Evolutionary conservation across 495 filamentous ascomycete genomes (phyloP), one percentile per base, ranked within the genome.

Genomic region (Parmelia sp.): DNA sequence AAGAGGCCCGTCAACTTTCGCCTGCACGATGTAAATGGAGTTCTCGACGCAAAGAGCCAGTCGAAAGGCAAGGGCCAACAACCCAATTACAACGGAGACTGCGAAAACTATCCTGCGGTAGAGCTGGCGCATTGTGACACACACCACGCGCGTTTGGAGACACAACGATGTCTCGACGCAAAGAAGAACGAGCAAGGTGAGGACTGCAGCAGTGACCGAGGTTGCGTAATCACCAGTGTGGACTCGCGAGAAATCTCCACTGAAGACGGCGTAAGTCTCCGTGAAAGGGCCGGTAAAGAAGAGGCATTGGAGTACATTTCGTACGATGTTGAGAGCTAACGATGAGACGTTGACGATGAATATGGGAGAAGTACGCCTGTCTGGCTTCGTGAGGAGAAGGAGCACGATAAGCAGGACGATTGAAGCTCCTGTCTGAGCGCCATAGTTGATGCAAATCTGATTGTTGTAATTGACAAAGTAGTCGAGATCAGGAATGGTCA

Each of bases 351-450:
- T 91, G 69, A 90, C 74, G 67, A 83, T 69, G 74, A 88, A 91
- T 25, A 91, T 76, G 0, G 74, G 67, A 0, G 83, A 86, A 47
- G 69, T 66, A 25, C 86, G 84, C 72, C 89, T 90, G 59, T 86
- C 81, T 19, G 74, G 72, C 58, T 76, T 80, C 27, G 87, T 89
- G 66, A 90, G 71, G 21, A 90, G 75, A 21, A 87, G 73, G 0
- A 93, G 75, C 27, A 90, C 77, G 47, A 89, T 66, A 27, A 91
- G 75, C 62, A 92, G 84, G 29, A 88, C 70, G 65, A 88, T 65
- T 36, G 83, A 84, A n/a, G 89, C 88, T 37, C 91, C 91, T 60
- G 92, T 78, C 71, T 95, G 89, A 36, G 78, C 71, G 53, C 82
- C 86, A 70, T 86, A 91, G 73, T 86, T 88, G 83, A 91, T 86